Percentiles rank a stretch among this genome's conserved stretches.
Evolutionary conservation across 345 rosid species (phyloP).

Genomic region (Populus ilicifolia): DNA sequence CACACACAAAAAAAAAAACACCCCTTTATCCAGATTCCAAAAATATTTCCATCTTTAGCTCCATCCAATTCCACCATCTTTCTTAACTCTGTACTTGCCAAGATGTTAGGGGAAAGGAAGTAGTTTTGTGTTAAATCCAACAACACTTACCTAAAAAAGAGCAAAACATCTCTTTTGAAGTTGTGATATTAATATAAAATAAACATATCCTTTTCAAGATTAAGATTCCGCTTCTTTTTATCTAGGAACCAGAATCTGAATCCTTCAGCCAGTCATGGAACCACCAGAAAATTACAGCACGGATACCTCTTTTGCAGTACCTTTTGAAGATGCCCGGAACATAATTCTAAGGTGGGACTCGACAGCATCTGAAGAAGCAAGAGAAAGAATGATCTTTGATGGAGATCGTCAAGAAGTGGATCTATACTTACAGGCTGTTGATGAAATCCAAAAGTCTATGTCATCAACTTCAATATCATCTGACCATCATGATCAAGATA

Average conservation of each 20-base stretch:
- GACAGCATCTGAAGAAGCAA: constrained; percentile 75
- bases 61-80: background rate
- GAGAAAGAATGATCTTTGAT: constrained; percentile 80
- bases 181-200: background rate
- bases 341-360: constrained; percentile 91
- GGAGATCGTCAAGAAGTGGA: constrained; percentile 70
- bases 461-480: constrained; percentile 45
- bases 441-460: constrained; percentile 68
- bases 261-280: constrained; percentile 40
- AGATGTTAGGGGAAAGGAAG: background rate
- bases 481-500: background rate
- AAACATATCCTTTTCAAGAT: background rate
- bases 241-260: background rate
- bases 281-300: constrained; percentile 36
- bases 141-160: background rate
- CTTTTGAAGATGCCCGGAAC: constrained; percentile 62
- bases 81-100: background rate
- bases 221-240: background rate
- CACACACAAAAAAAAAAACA: too few species aligned
- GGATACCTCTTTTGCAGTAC: constrained; percentile 6
- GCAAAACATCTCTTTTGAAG: background rate
- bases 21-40: constrained; percentile 8
- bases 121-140: background rate
- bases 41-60: background rate
- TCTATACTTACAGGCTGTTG: constrained; percentile 81